A percentile compares a stretch with the other conserved stretches of the same genome.
Conservation (phyloP, 163 green algal species). For the Chloromonas sp. region DNA sequence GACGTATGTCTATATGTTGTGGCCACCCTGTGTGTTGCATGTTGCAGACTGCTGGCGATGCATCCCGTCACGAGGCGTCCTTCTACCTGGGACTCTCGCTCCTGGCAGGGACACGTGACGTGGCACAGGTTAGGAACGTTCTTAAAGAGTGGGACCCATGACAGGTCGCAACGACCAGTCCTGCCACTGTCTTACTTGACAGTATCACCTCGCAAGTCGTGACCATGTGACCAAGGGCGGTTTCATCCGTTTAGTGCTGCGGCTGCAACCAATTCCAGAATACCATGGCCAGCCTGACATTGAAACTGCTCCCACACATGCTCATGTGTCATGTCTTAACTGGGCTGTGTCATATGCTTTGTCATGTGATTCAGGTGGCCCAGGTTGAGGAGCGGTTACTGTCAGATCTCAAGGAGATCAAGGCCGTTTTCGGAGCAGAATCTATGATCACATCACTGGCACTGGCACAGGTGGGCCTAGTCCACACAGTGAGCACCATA, state of each 20-base stretch:
- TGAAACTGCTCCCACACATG: no score
- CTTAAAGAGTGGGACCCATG: no score
- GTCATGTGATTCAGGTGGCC: neutral
- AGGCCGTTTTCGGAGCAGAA: slow-evolving; percentile 20
- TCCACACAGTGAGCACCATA: neutral
- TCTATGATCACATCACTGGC: slow-evolving; percentile 39
- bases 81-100: slow-evolving; percentile 35
- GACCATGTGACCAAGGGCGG: no score
- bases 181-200: no score
- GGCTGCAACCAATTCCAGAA: no score
- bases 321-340: no score
- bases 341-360: no score
- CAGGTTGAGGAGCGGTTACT: slow-evolving; percentile 7
- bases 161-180: no score
- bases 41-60: neutral
- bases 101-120: slow-evolving; percentile 19
- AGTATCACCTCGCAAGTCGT: no score
- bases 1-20: no score
- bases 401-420: slow-evolving; percentile 3
- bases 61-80: slow-evolving; percentile 23
- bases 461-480: slow-evolving; percentile 7
- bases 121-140: slow-evolving; percentile 4
- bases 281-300: no score
- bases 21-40: neutral
- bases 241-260: no score